phyloP scores from a whole-genome alignment of 371 early-diverging fungal species.

The Nematocida parisii region DNA sequence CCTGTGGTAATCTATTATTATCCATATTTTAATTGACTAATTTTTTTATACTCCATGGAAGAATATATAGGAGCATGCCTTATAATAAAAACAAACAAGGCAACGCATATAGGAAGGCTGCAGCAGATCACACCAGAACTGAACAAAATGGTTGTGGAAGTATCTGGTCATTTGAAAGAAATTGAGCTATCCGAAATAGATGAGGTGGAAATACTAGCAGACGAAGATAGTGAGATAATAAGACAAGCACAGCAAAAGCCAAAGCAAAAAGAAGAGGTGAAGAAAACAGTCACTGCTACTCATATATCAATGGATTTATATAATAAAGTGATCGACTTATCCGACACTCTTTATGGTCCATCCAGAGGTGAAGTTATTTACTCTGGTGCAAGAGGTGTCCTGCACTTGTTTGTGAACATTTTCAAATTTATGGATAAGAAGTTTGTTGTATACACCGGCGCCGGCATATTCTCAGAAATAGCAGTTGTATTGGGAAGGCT shows the following conservation, averaged over 20 bases:
- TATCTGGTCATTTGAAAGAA: conserved; percentile 1
- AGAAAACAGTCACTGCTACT: neutral
- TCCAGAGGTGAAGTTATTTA: conserved; percentile 30
- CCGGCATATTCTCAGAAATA: conserved; percentile 51
- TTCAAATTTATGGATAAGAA: conserved; percentile 40
- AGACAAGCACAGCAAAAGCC: neutral
- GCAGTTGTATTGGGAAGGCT: conserved; percentile 41
- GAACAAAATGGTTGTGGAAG: conserved; percentile 13
- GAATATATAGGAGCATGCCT: conserved; percentile 58
- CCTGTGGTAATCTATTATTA: conserved; percentile 23
- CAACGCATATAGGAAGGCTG: conserved; percentile 42
- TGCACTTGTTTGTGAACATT: conserved; percentile 48
- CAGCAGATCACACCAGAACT: conserved; percentile 39
- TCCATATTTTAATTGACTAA: conserved; percentile 47
- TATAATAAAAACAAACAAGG: conserved; percentile 47
- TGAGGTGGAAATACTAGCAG: conserved; percentile 50
- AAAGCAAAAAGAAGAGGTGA: conserved; percentile 20
- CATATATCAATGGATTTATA: conserved; percentile 8
- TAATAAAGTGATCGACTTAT: conserved; percentile 22
- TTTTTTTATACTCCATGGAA: conserved; percentile 52
- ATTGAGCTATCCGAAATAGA: conserved; percentile 43
- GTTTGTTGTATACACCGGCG: conserved; percentile 35
- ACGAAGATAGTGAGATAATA: conserved; percentile 27
- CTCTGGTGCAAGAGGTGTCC: conserved; percentile 45
- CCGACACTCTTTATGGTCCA: conserved; percentile 48